A percentile compares a stretch with the other conserved stretches of the same genome.
These are phyloP conservation scores for Sporothrix humicola DNA, from an alignment of 2,329 filamentous ascomycete species.

Conservation along the genomic window DNA sequence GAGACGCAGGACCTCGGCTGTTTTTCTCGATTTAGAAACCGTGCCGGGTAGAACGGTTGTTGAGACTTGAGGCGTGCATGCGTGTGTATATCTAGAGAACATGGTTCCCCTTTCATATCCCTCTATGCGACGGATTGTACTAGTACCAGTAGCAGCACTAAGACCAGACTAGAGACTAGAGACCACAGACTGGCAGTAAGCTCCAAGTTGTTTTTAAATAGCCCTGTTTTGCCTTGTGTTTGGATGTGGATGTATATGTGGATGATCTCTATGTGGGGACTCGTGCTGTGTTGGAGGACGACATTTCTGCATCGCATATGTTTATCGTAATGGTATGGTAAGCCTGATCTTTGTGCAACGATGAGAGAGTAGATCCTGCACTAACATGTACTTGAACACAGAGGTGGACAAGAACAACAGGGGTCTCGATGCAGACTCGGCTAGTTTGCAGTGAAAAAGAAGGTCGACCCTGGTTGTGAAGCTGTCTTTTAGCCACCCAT, in stretches of 20 bases:
- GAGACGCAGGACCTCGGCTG: slow-evolving; percentile 9
- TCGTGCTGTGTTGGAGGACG: slow-evolving; percentile 22
- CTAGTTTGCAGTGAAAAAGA: slow-evolving; percentile 10
- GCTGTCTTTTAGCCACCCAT: neutral
- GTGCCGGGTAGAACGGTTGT: neutral
- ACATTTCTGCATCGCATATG: neutral
- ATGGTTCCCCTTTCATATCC: neutral
- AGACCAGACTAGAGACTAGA: neutral
- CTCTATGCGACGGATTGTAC: neutral
- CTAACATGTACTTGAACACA: neutral
- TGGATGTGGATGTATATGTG: neutral
- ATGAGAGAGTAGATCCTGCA: slow-evolving; percentile 30
- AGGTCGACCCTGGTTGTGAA: neutral
- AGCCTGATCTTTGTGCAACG: slow-evolving; percentile 32
- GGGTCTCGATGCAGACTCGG: slow-evolving; percentile 33
- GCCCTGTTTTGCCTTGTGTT: neutral
- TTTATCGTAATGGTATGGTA: slow-evolving; percentile 23
- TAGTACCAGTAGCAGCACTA: neutral
- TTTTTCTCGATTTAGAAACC: slow-evolving; percentile 6
- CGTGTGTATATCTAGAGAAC: neutral
- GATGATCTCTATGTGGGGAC: neutral
- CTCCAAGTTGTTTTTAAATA: neutral
- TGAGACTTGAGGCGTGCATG: neutral
- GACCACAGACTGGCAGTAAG: neutral
- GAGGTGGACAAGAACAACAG: neutral